Evolutionary conservation across 2,329 filamentous ascomycete species (phyloP).

Genomic region (Claviceps sp.): DNA sequence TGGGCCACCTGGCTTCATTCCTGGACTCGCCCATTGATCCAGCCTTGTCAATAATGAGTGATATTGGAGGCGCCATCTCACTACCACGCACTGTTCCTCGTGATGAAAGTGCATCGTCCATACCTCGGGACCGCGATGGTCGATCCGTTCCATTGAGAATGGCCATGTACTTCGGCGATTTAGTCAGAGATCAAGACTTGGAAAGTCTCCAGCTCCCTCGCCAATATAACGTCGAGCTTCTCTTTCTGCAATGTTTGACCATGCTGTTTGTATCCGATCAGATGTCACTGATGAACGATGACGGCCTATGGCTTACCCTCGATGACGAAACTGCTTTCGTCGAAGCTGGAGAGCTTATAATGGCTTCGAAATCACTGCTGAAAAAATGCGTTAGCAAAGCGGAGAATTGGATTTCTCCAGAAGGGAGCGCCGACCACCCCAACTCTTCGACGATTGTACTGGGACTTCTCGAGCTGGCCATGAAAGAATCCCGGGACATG

Average conservation of each 20-base stretch:
- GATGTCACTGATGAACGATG: conserved; percentile 28
- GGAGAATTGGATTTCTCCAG: conserved; percentile 24
- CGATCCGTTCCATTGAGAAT: conserved; percentile 64
- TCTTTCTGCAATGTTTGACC: conserved; percentile 38
- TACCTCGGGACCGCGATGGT: conserved; percentile 51
- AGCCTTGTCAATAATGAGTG: conserved; percentile 61
- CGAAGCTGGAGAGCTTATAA: conserved; percentile 31
- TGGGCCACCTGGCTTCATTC: conserved; percentile 42
- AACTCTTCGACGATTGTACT: conserved; percentile 24
- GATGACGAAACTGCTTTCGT: conserved; percentile 20
- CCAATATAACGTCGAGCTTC: conserved; percentile 32
- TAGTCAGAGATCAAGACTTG: conserved; percentile 39
- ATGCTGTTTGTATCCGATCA: conserved; percentile 41
- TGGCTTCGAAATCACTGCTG: conserved; percentile 25
- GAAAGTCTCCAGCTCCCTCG: conserved; percentile 25
- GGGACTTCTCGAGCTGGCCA: conserved; percentile 29
- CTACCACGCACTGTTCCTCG: conserved; percentile 24
- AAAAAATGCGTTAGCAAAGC: conserved; percentile 19
- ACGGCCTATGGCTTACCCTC: conserved; percentile 33
- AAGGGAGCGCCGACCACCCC: conserved; percentile 14
- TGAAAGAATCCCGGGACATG: conserved; percentile 27
- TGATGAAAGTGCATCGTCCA: not conserved
- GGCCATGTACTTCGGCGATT: conserved; percentile 51
- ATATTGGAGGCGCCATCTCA: conserved; percentile 56
- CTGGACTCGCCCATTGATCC: conserved; percentile 39